Evolutionary conservation across 495 filamentous ascomycete species (phyloP).

Genomic region (Trichoderma gamsii): DNA sequence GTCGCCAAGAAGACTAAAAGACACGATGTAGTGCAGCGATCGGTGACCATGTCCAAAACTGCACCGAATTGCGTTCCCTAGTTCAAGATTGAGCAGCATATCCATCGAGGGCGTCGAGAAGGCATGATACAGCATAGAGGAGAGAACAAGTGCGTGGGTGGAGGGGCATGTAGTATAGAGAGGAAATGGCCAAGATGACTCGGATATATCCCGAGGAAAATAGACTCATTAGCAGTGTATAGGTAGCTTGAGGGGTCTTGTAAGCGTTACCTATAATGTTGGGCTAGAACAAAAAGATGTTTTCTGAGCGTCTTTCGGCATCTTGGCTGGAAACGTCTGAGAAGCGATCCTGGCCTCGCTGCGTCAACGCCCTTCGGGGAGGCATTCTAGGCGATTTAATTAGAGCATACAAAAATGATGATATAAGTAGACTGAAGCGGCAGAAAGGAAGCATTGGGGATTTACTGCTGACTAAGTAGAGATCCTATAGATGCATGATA

Average conservation of each 20-base stretch:
- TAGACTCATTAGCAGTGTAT: not conserved
- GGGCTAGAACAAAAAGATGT: slow-evolving; percentile 91
- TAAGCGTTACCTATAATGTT: slow-evolving; percentile 62
- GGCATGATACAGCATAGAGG: slow-evolving; percentile 86
- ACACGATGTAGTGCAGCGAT: slow-evolving; percentile 87
- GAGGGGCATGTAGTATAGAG: slow-evolving; percentile 96
- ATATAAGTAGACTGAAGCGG: not conserved
- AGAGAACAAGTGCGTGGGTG: slow-evolving; percentile 90
- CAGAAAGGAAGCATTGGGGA: not conserved
- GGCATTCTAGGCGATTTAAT: not conserved
- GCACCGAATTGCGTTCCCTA: slow-evolving; percentile 93
- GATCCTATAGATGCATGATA: not conserved
- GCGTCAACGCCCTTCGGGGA: not conserved
- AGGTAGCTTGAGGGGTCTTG: not conserved
- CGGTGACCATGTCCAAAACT: slow-evolving; percentile 95
- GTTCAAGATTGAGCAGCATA: slow-evolving; percentile 80
- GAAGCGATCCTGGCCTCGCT: not conserved
- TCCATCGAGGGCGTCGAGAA: slow-evolving; percentile 91
- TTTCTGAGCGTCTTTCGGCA: slow-evolving; percentile 45
- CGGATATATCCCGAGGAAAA: slow-evolving; percentile 67
- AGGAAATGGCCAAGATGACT: slow-evolving; percentile 81
- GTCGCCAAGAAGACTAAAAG: slow-evolving; percentile 87
- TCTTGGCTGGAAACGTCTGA: not conserved
- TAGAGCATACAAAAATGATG: not conserved
- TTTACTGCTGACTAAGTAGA: not conserved